Percentiles rank a stretch among this genome's conserved stretches.
phyloP scores from a whole-genome alignment of 495 filamentous ascomycete species.

The Penicillium tannophilum region DNA sequence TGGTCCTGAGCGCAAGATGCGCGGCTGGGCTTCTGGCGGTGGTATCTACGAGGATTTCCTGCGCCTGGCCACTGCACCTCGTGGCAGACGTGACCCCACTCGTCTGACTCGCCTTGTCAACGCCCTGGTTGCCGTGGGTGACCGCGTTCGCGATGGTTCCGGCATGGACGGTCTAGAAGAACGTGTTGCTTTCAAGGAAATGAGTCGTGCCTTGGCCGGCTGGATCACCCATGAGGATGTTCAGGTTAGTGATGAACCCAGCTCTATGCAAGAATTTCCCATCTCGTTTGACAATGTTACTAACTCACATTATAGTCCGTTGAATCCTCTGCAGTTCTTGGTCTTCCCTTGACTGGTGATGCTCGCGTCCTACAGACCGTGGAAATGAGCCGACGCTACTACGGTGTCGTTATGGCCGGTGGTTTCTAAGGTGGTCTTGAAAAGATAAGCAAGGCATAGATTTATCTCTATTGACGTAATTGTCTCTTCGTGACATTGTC shows the following conservation, averaged over 20 bases:
- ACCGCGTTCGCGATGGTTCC: slow-evolving; percentile 50
- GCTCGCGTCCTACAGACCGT: slow-evolving; percentile 65
- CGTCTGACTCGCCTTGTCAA: slow-evolving; percentile 61
- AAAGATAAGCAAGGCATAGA: neutral
- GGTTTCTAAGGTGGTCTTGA: slow-evolving; percentile 31
- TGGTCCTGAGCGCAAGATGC: slow-evolving; percentile 47
- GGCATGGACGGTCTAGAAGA: slow-evolving; percentile 72
- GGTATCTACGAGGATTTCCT: slow-evolving; percentile 83
- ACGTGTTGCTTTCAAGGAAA: slow-evolving; percentile 74
- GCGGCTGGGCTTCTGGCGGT: slow-evolving; percentile 74
- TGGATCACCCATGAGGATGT: slow-evolving; percentile 62
- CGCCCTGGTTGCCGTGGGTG: slow-evolving; percentile 64
- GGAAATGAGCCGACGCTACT: slow-evolving; percentile 70
- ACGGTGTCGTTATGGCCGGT: slow-evolving; percentile 54
- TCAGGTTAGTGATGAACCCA: slow-evolving; percentile 49
- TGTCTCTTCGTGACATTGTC: neutral
- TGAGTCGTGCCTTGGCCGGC: slow-evolving; percentile 59
- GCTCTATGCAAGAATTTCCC: neutral
- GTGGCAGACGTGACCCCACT: slow-evolving; percentile 37
- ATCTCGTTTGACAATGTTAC: slow-evolving; percentile 13
- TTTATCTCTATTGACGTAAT: neutral
- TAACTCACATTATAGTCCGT: slow-evolving; percentile 32
- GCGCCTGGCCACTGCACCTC: slow-evolving; percentile 50
- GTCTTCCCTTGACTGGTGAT: slow-evolving; percentile 73
- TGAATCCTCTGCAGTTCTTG: slow-evolving; percentile 54